Evolutionary conservation across 768 basidiomycete species (phyloP), one percentile per base, ranked within the genome.

Genomic region (Lactarius deliciosus): DNA sequence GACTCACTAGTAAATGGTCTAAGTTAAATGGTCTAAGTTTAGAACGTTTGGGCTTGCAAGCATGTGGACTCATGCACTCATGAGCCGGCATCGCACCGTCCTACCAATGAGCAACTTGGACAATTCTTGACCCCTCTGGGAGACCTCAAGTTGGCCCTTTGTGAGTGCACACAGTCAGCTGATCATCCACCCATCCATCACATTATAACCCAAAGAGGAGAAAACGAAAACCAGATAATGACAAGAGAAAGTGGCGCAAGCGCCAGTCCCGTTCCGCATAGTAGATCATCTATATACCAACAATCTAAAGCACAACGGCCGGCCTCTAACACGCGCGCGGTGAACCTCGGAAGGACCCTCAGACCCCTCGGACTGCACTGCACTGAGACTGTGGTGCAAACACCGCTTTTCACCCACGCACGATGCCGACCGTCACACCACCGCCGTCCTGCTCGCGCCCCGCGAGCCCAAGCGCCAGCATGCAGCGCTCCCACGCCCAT

Each of bases 341-440:
- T 15, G 28, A 30, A 30, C 28, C 2, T 28, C 25, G 25, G 25
- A 28, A 28, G 25, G 25, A 28, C 1, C 25, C 25, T 28, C 25
- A 28, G n/a, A 20, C 47, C 47, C 3, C 30, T 47, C 45, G n/a
- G n/a, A 47, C 4, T 11, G 3, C 15, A 40, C n/a, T 22, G 11
- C n/a, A 8, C 15, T 32, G 28, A 28, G 32, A 55, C 32, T 22
- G 47, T 10, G 34, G 10, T 9, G 47, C 47, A 25, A 30, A 22
- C 47, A 2, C 25, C 32, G 40, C n/a, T 55, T 30, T 34, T 61
- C n/a, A 88, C 11, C 84, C 88, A 64, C 86, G 79, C 40, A 91
- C 86, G 66, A 91, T 80, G 3, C 91, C 91, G 28, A 92, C 85
- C 0, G 88, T 91, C 11, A 92, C 86, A 72, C 89, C 86, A 57